These are phyloP conservation scores for Coccomyxa sp. DNA, from an alignment of 139 green algal species.

Conservation along the genomic window DNA sequence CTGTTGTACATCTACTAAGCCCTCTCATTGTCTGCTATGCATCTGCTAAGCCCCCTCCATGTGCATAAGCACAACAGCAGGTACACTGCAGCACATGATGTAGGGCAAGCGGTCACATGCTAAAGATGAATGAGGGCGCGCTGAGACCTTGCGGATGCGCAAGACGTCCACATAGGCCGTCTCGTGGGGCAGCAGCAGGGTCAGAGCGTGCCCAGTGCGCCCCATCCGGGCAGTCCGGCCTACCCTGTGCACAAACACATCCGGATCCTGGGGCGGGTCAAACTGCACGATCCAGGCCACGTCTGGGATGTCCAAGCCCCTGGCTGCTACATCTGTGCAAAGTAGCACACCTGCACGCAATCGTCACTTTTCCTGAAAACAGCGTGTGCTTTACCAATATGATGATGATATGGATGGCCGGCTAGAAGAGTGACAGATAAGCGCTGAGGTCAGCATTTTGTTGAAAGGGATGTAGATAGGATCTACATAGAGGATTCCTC, in stretches of 20 bases:
- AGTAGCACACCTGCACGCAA: conserved; percentile 65
- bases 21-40: too few relatives aligned
- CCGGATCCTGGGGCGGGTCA: conserved; percentile 81
- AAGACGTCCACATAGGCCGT: conserved; percentile 87
- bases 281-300: conserved; percentile 83
- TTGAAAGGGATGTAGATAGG: too few relatives aligned
- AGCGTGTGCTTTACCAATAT: too few relatives aligned
- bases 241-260: conserved; percentile 78
- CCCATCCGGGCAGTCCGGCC: conserved; percentile 93
- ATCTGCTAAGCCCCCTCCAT: too few relatives aligned
- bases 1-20: too few relatives aligned
- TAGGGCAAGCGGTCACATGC: background rate
- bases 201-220: conserved; percentile 62
- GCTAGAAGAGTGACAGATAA: too few relatives aligned
- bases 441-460: too few relatives aligned
- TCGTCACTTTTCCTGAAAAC: too few relatives aligned
- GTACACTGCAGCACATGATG: background rate
- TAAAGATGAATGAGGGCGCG: background rate
- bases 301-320: conserved; percentile 90
- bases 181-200: conserved; percentile 76
- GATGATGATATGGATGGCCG: too few relatives aligned
- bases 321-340: conserved; percentile 89
- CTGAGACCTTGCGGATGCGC: conserved; percentile 59
- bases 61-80: too few relatives aligned
- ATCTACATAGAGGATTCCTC: too few relatives aligned